A percentile compares a stretch with the other conserved stretches of the same genome.
These are phyloP conservation scores for Saturnispora ahearnii DNA, from an alignment of 805 yeast species.

Conservation along the genomic window DNA sequence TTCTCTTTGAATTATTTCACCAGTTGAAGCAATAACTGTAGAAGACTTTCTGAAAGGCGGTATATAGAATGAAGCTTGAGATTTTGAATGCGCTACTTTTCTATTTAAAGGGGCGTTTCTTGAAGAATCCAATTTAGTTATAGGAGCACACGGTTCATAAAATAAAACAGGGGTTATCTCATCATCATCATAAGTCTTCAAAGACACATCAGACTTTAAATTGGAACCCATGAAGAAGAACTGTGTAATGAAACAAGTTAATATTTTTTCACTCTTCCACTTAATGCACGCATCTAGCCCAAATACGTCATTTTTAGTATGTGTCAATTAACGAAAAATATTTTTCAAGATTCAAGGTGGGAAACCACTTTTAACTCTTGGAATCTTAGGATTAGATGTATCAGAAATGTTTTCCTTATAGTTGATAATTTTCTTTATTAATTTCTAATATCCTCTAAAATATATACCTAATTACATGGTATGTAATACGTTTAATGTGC, in stretches of 20 bases:
- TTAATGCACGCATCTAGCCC: background rate
- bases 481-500: no score
- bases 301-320: no score
- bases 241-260: background rate
- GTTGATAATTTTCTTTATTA: no score
- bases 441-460: no score
- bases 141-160: background rate
- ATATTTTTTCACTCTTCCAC: background rate
- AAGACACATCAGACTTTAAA: background rate
- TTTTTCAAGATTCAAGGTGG: no score
- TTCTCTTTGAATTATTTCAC: slow-evolving; percentile 26
- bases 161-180: background rate
- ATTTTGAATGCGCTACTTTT: slow-evolving; percentile 11
- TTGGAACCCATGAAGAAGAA: background rate
- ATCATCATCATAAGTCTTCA: background rate
- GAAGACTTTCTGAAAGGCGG: slow-evolving; percentile 26
- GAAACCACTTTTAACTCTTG: no score
- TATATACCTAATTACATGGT: no score
- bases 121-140: background rate
- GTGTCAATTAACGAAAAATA: no score
- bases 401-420: no score
- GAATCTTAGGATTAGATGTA: no score
- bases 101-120: background rate
- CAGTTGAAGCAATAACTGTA: slow-evolving; percentile 38
- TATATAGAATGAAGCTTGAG: slow-evolving; percentile 12